Evolutionary conservation across 345 rosid species (phyloP).

Genomic region (Camelina neglecta): DNA sequence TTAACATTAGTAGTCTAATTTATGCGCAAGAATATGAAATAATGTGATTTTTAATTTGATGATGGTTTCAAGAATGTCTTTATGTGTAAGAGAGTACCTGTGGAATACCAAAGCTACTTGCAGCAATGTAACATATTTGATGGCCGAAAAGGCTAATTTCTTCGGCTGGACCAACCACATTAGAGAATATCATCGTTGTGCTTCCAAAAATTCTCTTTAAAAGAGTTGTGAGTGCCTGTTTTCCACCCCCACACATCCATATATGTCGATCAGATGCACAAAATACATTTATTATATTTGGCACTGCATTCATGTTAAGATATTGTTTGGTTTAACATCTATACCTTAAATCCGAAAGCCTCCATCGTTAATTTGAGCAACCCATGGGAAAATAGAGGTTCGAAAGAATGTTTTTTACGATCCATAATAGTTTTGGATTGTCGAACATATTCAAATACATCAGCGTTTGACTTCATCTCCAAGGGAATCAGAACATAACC

Average conservation of each 20-base stretch:
- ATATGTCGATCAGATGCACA: neutral
- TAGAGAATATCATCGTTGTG: conserved; percentile 52
- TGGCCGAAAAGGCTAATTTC: conserved; percentile 60
- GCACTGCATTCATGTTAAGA: neutral
- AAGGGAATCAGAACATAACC: conserved; percentile 56
- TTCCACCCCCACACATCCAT: neutral
- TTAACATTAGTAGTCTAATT: neutral
- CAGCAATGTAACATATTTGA: conserved; percentile 48
- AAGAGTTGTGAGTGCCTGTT: conserved; percentile 49
- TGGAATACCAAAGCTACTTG: conserved; percentile 58
- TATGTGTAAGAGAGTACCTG: conserved; percentile 43
- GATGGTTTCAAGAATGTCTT: neutral
- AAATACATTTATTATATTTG: neutral
- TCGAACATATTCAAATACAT: conserved; percentile 53
- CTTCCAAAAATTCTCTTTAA: conserved; percentile 52
- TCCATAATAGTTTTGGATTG: conserved; percentile 51
- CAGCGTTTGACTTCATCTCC: conserved; percentile 40
- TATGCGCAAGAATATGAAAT: no score
- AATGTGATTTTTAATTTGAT: neutral
- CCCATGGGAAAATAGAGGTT: conserved; percentile 51
- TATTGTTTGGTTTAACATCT: neutral
- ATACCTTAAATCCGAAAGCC: conserved; percentile 46
- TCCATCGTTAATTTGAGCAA: conserved; percentile 39
- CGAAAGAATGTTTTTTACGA: conserved; percentile 60
- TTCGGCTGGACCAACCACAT: conserved; percentile 57